A percentile compares a stretch with the other conserved stretches of the same genome.
phyloP scores from a whole-genome alignment of 2,329 filamentous ascomycete species.

The Drechmeria coniospora region DNA sequence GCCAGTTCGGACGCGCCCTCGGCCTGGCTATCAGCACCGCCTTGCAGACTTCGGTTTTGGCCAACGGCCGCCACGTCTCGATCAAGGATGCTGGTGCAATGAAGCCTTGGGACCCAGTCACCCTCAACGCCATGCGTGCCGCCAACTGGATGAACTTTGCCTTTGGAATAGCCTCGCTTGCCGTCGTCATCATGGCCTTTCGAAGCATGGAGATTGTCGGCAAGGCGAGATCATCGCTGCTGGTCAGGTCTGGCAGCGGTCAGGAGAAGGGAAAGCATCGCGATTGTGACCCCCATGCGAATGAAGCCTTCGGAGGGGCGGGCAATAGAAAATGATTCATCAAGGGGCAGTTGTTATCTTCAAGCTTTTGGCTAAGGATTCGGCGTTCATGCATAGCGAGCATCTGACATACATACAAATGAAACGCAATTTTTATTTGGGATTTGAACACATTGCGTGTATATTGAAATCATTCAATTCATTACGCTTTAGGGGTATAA shows the following conservation, averaged over 20 bases:
- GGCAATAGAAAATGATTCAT: no score
- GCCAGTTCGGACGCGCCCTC: constrained; percentile 50
- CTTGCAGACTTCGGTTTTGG: constrained; percentile 47
- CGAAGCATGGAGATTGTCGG: constrained; percentile 37
- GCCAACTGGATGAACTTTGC: constrained; percentile 38
- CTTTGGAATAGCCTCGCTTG: constrained; percentile 26
- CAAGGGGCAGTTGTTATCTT: no score
- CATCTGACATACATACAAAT: no score
- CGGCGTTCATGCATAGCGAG: no score
- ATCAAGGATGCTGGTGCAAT: constrained; percentile 29
- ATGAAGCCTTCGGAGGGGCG: no score
- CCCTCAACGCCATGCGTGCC: constrained; percentile 31
- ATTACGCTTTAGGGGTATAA: no score
- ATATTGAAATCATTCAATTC: no score
- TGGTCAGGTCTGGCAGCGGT: constrained; percentile 4
- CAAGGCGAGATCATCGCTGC: constrained; percentile 12
- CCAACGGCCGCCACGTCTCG: constrained; percentile 24
- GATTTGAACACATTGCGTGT: no score
- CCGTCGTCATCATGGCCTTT: constrained; percentile 31
- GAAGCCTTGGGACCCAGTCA: constrained; percentile 26
- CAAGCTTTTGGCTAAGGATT: no score
- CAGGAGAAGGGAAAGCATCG: background rate
- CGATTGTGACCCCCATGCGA: background rate
- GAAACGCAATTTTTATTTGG: no score
- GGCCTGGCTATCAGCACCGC: constrained; percentile 50